A percentile compares a stretch with the other conserved stretches of the same genome.
phyloP scores from a whole-genome alignment of 1,284 basidiomycete genomes.

The Boletus mariae region DNA sequence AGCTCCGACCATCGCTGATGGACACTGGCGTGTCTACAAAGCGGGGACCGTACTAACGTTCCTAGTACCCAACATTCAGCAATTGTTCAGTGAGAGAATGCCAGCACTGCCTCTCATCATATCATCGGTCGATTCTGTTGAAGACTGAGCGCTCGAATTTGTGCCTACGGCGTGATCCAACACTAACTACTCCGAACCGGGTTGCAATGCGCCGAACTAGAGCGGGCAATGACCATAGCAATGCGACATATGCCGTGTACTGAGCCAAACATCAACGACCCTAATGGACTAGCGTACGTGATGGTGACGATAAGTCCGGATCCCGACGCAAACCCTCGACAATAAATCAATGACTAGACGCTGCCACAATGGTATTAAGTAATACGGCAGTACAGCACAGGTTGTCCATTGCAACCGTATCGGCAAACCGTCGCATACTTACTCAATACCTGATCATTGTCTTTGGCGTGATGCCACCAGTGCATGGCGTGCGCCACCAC shows the following conservation, averaged over 20 bases:
- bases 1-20: not conserved
- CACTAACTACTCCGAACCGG: not conserved
- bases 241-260: not conserved
- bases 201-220: not conserved
- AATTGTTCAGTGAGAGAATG: not conserved
- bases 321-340: not conserved
- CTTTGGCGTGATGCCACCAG: not conserved
- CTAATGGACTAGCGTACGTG: not conserved
- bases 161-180: not conserved
- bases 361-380: not conserved
- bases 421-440: not conserved
- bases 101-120: not conserved
- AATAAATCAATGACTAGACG: not conserved
- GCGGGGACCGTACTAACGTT: too few relatives aligned
- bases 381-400: not conserved
- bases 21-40: too few relatives aligned
- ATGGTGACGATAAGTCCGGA: not conserved
- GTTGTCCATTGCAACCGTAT: not conserved
- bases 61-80: too few relatives aligned
- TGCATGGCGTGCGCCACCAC: not conserved
- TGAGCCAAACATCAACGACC: not conserved
- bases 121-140: not conserved
- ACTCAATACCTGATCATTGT: not conserved
- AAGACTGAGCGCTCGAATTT: not conserved
- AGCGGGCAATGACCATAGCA: not conserved